Base-by-base conservation (phyloP, 1,284 basidiomycete species). In the Kwoniella shivajii region DNA sequence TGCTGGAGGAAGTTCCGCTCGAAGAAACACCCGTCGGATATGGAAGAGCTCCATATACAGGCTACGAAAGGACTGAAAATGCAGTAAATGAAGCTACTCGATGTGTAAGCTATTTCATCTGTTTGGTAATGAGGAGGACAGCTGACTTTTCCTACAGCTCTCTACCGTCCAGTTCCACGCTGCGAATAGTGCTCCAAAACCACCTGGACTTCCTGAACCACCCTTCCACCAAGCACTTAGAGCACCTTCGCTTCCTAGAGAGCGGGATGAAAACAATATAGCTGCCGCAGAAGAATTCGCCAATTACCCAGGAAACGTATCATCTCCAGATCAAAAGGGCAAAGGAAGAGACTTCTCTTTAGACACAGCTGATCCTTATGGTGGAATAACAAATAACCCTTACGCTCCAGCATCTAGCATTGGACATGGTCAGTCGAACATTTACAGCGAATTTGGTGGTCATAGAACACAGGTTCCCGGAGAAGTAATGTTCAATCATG, bases 1-100 rank as follows among this genome's bases (percentile, higher is more conserved):
- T 94, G 20, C 82, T 90, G 45, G 82, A 87, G 59, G 89, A 90
- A 81, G 88, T 96, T 10, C 87, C 91, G 0, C 84, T 91, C 56
- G 86, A 88, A 16, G 78, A 81, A 26, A 93, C 92, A 0, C 84
- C 87, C 47, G 91, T 92, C 3, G 93, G 93, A 13, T 81, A 88
- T 54, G 83, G 86, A 3, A 84, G 93, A 6, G 82, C 84, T 6
- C 82, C 87, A 57, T 96, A 95, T 74, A 80, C 80, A 18, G 78
- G 78, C 22, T 87, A 65, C 70, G 69, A 82, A 48, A 84, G 82
- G 62, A 86, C 86, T 0, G 84, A 86, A 53, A 78, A 80, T 44
- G 79, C 88, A 3, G 81, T 87, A 7, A 77, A 79, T 6, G 88
- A 92, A 64, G 86, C 88, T 0, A 79, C 85, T 61, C 83, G 82